Base-by-base conservation (phyloP, 73 alveolate genomes). In the Paramecium tetraurelia region DNA sequence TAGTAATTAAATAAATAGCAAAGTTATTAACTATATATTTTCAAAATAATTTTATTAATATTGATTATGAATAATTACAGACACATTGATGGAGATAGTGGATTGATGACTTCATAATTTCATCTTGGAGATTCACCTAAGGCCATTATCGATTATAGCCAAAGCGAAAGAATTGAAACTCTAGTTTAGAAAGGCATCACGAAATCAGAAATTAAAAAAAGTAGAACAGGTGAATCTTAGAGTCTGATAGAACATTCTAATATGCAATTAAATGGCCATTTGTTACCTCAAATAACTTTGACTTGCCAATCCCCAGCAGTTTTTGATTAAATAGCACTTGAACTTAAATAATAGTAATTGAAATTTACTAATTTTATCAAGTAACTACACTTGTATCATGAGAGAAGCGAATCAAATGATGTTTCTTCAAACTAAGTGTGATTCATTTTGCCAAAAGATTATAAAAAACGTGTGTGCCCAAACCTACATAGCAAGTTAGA, bases 51-150 rank as follows among this genome's bases (percentile, higher is more conserved):
- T 53, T 18, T 53, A 80, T 80, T 11, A 48, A 12, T 48, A 48
- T 48, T 48, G n/a, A 48, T 14, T 27, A 80, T 80, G 48, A 24
- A 44, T 22, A 80, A 80, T 80, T 80, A 80, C 24, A 72, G 90
- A 9, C 46, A 80, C 18, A 80, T 80, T 4, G 90, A 80, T 8
- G 72, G 72, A 12, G 90, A 80, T 20, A 80, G 90, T 80, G 90
- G 63, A 11, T 46, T 80, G 36, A 41, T 80, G 76, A 80, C 90
- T 5, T 80, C 90, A 16, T 46, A 80, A 48, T 44, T 44, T 48
- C 90, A 80, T 22, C 27, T 80, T 18, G 75, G 76, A 22, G 90
- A 80, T 80, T 80, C 90, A 18, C 90, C 90, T 22, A 80, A 80
- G 48, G 90, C 90, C 3, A 80, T 43, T 7, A 80, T 46, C 22